phyloP scores from a whole-genome alignment of 306 rosid species.

The Trichosanthes cucumerina region DNA sequence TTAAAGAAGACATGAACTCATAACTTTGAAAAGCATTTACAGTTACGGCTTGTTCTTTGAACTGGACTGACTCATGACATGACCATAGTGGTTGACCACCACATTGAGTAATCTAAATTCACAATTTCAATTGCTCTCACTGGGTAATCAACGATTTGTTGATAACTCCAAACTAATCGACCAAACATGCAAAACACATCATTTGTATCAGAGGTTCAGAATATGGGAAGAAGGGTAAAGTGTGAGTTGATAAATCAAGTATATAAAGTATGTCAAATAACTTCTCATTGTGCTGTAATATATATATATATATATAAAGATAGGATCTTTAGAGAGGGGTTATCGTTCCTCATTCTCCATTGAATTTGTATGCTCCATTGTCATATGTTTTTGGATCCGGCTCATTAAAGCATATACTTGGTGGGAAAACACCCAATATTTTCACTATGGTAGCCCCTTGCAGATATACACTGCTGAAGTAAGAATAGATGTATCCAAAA shows the following conservation, averaged over 20 bases:
- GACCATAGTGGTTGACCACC: not conserved
- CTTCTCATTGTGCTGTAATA: not conserved
- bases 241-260: not conserved
- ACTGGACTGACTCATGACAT: not conserved
- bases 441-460: not conserved
- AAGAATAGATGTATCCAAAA: not conserved
- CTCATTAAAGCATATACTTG: not conserved
- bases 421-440: not conserved
- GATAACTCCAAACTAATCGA: not conserved
- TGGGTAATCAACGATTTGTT: not conserved
- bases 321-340: not conserved
- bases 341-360: not conserved
- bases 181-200: not conserved
- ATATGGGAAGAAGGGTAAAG: not conserved
- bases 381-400: not conserved
- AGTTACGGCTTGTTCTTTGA: not conserved
- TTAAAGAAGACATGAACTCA: not conserved
- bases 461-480: not conserved
- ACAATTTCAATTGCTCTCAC: not conserved
- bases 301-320: not conserved
- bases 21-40: not conserved
- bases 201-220: not conserved
- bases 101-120: not conserved
- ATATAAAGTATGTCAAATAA: not conserved
- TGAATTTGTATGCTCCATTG: not conserved